A percentile compares a stretch with the other conserved stretches of the same genome.
Conservation (phyloP, 1,284 basidiomycete species). For the Cystobasidiaceae sp. region DNA sequence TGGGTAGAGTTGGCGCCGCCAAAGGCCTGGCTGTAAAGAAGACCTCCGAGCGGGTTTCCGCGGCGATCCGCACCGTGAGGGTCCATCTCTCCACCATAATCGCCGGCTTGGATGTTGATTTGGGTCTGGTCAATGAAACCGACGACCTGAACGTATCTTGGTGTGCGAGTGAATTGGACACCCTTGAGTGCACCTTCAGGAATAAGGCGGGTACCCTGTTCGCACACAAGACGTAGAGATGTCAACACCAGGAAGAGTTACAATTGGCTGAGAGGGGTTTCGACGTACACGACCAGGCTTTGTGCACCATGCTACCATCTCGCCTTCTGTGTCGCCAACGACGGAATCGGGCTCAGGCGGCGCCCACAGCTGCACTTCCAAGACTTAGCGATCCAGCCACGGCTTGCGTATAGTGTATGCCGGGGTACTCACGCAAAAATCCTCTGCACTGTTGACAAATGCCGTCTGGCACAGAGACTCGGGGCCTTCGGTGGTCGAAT, state of each 20-base stretch:
- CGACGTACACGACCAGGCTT: conserved; percentile 19
- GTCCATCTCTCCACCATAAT: conserved; percentile 57
- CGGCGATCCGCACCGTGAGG: conserved; percentile 33
- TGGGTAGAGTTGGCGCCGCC: conserved; percentile 5
- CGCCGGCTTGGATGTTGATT: conserved; percentile 57
- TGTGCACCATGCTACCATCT: conserved; percentile 39
- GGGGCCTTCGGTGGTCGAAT: conserved; percentile 61
- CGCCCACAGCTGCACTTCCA: conserved; percentile 27
- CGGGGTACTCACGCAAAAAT: conserved; percentile 29
- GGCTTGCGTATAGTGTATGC: background rate
- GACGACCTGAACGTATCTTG: conserved; percentile 51
- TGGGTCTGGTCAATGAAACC: conserved; percentile 45
- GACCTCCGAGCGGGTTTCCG: conserved; percentile 48
- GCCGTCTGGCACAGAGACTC: conserved; percentile 61
- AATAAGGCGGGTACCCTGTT: conserved; percentile 41
- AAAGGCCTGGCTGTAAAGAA: conserved; percentile 26
- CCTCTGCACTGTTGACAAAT: conserved; percentile 40
- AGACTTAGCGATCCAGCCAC: background rate
- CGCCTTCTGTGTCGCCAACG: conserved; percentile 37
- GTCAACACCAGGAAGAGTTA: conserved; percentile 22
- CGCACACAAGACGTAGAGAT: conserved; percentile 32
- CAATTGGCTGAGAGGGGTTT: background rate
- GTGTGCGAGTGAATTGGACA: conserved; percentile 42
- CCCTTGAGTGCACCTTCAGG: conserved; percentile 43
- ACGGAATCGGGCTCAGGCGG: conserved; percentile 33